These are phyloP conservation scores for Nannizziopsis barbatae DNA, from an alignment of 2,329 filamentous ascomycete species.

Conservation along the genomic window DNA sequence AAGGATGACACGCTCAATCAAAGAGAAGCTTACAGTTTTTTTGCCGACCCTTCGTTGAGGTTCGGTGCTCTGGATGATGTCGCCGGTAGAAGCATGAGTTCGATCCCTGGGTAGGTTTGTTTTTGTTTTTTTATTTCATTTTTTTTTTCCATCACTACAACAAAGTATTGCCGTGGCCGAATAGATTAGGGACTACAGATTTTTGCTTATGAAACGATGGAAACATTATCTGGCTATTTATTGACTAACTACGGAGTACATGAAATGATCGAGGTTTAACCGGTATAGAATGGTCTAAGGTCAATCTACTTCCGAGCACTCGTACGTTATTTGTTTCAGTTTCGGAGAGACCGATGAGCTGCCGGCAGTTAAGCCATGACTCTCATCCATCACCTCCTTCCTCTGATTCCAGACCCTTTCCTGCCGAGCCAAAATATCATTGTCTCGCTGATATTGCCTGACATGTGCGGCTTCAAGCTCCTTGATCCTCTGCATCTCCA, in stretches of 20 bases:
- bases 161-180: neutral
- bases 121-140: conserved; percentile 7
- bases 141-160: neutral
- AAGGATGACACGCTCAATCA: conserved; percentile 89
- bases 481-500: conserved; percentile 12
- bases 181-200: too few relatives aligned
- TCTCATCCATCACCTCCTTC: conserved; percentile 9
- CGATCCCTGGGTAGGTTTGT: neutral
- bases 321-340: conserved; percentile 3
- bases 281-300: neutral
- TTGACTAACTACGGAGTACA: too few relatives aligned
- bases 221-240: neutral
- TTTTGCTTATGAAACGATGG: neutral
- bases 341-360: neutral
- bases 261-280: too few relatives aligned
- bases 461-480: conserved; percentile 15
- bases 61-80: neutral
- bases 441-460: conserved; percentile 15
- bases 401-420: conserved; percentile 11
- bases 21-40: conserved; percentile 65
- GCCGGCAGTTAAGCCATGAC: neutral
- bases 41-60: conserved; percentile 27
- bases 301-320: conserved; percentile 6
- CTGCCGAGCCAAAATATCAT: conserved; percentile 14
- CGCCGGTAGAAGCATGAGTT: neutral